A percentile compares a stretch with the other conserved stretches of the same genome.
Conservation (phyloP, 2,329 filamentous ascomycete genomes). For the Pestalotiopsis fici region DNA sequence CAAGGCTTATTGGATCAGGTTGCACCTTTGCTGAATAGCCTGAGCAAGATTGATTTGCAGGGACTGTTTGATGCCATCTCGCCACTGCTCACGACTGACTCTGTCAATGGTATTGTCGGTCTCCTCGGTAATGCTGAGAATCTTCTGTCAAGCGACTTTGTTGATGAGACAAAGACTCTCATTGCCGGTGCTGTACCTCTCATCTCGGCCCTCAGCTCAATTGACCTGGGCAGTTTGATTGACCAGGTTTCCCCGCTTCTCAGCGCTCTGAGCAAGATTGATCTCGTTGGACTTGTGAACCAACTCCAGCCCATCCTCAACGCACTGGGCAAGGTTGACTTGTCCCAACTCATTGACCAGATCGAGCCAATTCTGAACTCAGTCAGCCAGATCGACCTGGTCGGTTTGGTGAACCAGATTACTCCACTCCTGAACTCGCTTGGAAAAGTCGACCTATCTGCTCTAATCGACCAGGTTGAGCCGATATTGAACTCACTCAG, state of each 20-base stretch:
- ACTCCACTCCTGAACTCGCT: constrained; percentile 33
- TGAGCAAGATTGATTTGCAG: constrained; percentile 24
- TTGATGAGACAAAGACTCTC: constrained; percentile 26
- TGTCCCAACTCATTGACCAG: constrained; percentile 26
- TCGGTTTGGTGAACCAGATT: constrained; percentile 33
- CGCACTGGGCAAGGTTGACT: constrained; percentile 22
- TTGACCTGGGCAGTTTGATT: constrained; percentile 26
- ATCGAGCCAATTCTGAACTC: constrained; percentile 11
- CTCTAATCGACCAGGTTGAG: constrained; percentile 31
- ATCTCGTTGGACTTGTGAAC: constrained; percentile 34
- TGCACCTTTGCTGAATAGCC: constrained; percentile 28
- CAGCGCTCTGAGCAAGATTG: constrained; percentile 26
- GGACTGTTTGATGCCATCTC: constrained; percentile 18
- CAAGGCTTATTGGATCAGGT: constrained; percentile 27
- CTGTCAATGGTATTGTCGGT: constrained; percentile 27
- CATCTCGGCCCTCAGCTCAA: constrained; percentile 21
- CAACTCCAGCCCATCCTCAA: constrained; percentile 32
- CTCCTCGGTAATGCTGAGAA: constrained; percentile 28
- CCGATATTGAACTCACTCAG: constrained; percentile 28
- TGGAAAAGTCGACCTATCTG: constrained; percentile 30
- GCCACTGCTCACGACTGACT: constrained; percentile 34
- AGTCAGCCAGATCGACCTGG: constrained; percentile 37
- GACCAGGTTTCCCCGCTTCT: constrained; percentile 19
- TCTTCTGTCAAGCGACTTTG: constrained; percentile 24
- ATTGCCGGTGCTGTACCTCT: constrained; percentile 27